Base-by-base conservation (phyloP, 1,284 basidiomycete species). In the Lignosus rhinocerotis region DNA sequence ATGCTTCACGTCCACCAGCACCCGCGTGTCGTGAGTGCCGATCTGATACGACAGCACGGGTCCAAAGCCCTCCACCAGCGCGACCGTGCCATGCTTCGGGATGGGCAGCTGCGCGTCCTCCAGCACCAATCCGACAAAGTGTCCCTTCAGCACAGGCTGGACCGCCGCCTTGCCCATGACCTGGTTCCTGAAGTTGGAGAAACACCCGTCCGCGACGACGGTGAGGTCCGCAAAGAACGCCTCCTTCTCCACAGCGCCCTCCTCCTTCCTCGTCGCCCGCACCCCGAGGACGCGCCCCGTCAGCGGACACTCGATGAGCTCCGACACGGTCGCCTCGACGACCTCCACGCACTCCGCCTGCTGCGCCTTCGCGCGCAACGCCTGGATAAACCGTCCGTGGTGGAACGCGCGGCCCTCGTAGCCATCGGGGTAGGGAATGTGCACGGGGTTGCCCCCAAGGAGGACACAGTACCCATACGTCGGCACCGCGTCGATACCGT, bases 41-140 rank as follows among this genome's bases (percentile, higher is more conserved):
- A 99, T 88, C 81, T 98, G 80, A 76, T 96, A 98, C 53, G 96
- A 76, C 44, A 98, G 78, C n/a, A 95, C 91, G 10, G 93, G 93
- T 0, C 94, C 94, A 56, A 80, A 78, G 21, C 80, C 79, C 70
- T 86, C 77, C 62, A 88, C 85, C 17, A 97, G 82, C 25, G 85
- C 86, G 46, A 96, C 94, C 17, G 93, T 96, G 12, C 94, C 94
- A 71, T 93, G 90, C 56, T 91, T 79, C n/a, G 88, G 87, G 57
- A 92, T 85, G 0, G 94, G 94, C 12, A 96, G 76, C 45, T 78
- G 78, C 11, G 85, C 87, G 39, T 65, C 63, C 49, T 65, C 63
- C 14, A 65, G 44, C 12, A 65, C 38, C 21, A 65, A 38, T 8
- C 63, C 63, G 38, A 60, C 59, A 47, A 65, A 65, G 55, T 65